Percentiles rank a stretch among this genome's conserved stretches.
Evolutionary conservation across 192 early-diverging fungal genomes (phyloP).

Genomic region (Backusella sp.): DNA sequence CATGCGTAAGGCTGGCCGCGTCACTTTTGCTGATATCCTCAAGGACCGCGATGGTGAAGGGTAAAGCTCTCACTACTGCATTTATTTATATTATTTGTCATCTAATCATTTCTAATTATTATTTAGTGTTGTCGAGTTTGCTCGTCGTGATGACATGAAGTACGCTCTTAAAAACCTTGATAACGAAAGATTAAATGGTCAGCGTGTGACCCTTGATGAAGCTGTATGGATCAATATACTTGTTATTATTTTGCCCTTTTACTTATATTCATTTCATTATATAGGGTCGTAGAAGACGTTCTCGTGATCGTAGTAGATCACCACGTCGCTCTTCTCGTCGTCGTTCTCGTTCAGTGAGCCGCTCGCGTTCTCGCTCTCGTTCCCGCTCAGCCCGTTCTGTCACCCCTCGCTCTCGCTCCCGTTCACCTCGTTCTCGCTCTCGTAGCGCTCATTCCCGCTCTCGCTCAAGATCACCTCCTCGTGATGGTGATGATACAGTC

Average conservation of each 20-base stretch:
- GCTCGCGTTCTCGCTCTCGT: conserved; percentile 42
- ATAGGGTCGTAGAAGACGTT: conserved; percentile 16
- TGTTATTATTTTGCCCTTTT: background rate
- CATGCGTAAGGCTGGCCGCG: conserved; percentile 92
- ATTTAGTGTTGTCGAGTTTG: conserved; percentile 88
- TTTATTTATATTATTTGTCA: background rate
- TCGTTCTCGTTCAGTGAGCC: conserved; percentile 24
- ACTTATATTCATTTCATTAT: too few relatives aligned
- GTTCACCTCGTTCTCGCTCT: conserved; percentile 41
- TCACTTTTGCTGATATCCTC: conserved; percentile 89
- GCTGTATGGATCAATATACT: conserved; percentile 40
- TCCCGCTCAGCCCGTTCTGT: conserved; percentile 20
- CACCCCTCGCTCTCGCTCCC: conserved; percentile 37
- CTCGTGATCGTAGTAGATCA: conserved; percentile 12
- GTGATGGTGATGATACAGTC: conserved; percentile 5
- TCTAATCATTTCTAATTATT: conserved; percentile 10
- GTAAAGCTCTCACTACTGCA: conserved; percentile 39
- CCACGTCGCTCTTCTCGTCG: conserved; percentile 49
- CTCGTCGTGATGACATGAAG: conserved; percentile 74
- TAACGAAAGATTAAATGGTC: conserved; percentile 69
- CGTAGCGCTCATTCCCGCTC: conserved; percentile 52
- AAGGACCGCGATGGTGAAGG: conserved; percentile 81
- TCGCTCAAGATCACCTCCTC: conserved; percentile 37
- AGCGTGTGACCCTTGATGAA: conserved; percentile 64
- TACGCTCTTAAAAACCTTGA: conserved; percentile 85